Evolutionary conservation across 768 basidiomycete species (phyloP).

Genomic region (Melanogaster broomeanus): DNA sequence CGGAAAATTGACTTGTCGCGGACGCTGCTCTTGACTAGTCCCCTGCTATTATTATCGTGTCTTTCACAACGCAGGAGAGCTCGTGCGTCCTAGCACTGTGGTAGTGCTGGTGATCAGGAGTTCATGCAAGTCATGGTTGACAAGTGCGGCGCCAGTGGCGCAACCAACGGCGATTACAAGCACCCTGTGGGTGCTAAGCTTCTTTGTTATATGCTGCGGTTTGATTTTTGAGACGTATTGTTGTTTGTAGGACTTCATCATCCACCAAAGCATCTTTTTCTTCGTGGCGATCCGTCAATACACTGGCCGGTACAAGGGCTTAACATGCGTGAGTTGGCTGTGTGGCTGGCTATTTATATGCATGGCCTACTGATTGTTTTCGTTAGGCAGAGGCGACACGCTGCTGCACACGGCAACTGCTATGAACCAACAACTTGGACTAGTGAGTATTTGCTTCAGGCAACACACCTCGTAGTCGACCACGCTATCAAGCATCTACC

Average conservation of each 20-base stretch:
- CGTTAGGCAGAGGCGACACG: conserved; percentile 57
- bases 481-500: conserved; percentile 51
- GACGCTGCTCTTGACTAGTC: conserved; percentile 36
- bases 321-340: conserved; percentile 55
- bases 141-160: conserved; percentile 72
- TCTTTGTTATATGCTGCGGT: neutral
- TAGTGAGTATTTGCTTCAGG: conserved; percentile 53
- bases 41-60: conserved; percentile 78
- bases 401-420: conserved; percentile 56
- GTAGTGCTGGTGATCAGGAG: conserved; percentile 82
- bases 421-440: conserved; percentile 83
- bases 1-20: neutral
- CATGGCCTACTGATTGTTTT: neutral
- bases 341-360: neutral
- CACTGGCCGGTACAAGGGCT: conserved; percentile 65
- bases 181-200: conserved; percentile 32
- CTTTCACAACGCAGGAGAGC: conserved; percentile 89
- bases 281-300: conserved; percentile 64
- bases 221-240: neutral
- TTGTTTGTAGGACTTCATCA: conserved; percentile 62
- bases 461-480: neutral
- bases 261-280: conserved; percentile 65
- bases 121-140: conserved; percentile 84
- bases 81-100: conserved; percentile 69
- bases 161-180: conserved; percentile 45